Evolutionary conservation across 441 rosid genomes (phyloP), one percentile per base, ranked within the genome.

Genomic region (Isatis lusitanica): DNA sequence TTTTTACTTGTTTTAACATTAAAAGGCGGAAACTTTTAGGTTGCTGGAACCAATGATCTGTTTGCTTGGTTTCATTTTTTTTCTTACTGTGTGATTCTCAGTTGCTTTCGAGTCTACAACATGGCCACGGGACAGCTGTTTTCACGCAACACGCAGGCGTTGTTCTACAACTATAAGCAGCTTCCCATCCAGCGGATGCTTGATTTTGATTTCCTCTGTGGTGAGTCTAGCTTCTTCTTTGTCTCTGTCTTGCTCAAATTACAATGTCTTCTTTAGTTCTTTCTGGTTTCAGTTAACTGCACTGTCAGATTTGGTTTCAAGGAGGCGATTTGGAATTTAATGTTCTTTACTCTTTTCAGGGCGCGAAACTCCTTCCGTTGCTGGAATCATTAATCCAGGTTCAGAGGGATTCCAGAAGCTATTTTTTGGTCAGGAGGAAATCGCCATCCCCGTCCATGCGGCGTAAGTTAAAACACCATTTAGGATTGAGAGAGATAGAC

Each of bases 111-210:
- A 18, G 68, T 66, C 33, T 43, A 53, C 17, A 68, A 74, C 71
- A 94, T 94, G 98, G 93, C 98, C 11, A 90, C 97, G 13, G 98
- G 98, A 52, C 98, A 94, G 70, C 84, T 92, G 21, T 94, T 94
- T 74, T 94, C 98, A 28, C 78, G 84, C 35, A 85, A 87, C 43
- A 94, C 98, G 2, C 97, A 94, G 68, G 95, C 98, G 12, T 73
- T 90, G 70, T 90, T 94, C 81, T 94, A 94, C 79, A 94, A 94
- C 73, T 94, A 88, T 78, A 94, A 94, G 92, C 98, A 89, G 80
- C 95, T 92, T 55, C 98, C 98, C 1, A 85, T 94, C 70, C 98
- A 94, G 72, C 93, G 98, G 73, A 94, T 94, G 98, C 98, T 94
- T 80, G 98, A 94, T 86, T 94, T 94, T 63, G 98, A 94, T 83